Evolutionary conservation across 805 yeast genomes (phyloP).

Genomic region (Saturnispora sanitii): DNA sequence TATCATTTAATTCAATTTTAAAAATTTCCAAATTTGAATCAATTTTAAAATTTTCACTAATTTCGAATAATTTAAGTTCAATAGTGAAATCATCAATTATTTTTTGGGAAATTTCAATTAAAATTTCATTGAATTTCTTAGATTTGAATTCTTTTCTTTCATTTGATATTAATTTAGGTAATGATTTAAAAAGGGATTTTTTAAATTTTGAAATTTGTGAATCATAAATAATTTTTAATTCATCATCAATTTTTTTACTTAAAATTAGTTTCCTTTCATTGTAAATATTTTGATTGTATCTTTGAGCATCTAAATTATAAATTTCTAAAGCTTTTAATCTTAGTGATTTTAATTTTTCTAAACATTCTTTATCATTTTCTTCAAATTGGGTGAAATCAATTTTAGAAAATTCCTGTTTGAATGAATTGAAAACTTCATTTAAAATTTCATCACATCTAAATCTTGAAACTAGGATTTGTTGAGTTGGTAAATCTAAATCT

Average conservation of each 20-base stretch:
- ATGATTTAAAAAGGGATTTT: constrained; percentile 24
- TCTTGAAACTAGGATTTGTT: constrained; percentile 87
- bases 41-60: constrained; percentile 26
- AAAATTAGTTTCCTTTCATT: constrained; percentile 48
- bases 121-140: constrained; percentile 18
- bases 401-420: constrained; percentile 28
- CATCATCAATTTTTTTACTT: constrained; percentile 35
- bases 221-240: constrained; percentile 35
- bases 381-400: constrained; percentile 20
- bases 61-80: constrained; percentile 27
- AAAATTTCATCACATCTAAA: constrained; percentile 90
- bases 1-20: constrained; percentile 1
- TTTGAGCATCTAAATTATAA: constrained; percentile 67
- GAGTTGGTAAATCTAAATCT: constrained; percentile 94
- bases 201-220: constrained; percentile 31
- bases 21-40: constrained; percentile 19
- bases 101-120: constrained; percentile 16
- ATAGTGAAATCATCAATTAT: constrained; percentile 22
- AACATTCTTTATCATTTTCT: constrained; percentile 28
- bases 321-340: constrained; percentile 36
- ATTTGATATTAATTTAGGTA: constrained; percentile 21
- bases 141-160: constrained; percentile 17
- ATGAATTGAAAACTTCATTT: constrained; percentile 37
- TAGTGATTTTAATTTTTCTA: constrained; percentile 34
- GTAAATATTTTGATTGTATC: constrained; percentile 63